Evolutionary conservation across 192 early-diverging fungal genomes (phyloP), one percentile per base, ranked within the genome.

Genomic region (Martensiomyces pterosporus): DNA sequence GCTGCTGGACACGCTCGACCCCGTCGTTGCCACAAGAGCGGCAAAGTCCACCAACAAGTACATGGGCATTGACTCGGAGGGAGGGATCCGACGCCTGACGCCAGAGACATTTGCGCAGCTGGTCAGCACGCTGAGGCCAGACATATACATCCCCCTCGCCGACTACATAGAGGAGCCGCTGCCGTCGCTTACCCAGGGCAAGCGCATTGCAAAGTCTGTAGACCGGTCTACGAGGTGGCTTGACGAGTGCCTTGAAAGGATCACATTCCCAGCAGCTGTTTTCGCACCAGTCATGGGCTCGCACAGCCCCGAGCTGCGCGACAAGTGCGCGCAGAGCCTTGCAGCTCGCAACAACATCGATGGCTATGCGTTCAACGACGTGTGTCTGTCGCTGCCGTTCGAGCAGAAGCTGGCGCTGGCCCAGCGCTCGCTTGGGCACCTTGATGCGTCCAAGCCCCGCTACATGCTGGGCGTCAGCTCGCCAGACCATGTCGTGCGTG

Each of bases 131-230:
- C 50, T 68, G 16, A 51, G 49, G 43, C 65, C 72, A 0, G 72
- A 75, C 34, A 40, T 75, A 19, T 55, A 48, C 14, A 49, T 75
- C 29, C 60, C 66, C 24, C 72, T 54, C 9, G 65, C 66, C 1
- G 72, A 75, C 45, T 64, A 64, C 33, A 37, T 75, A 16, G 60
- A 60, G 35, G 64, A 67, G 41, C 55, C 60, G 4, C 49, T 53
- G 33, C 63, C 62, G 8, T 60, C 60, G 29, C 49, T 69, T 23
- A 60, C 60, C 13, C 56, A 60, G 13, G 66, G 66, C 9, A 76
- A 70, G 47, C 66, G 76, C 40, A 54, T 66, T 9, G 34, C 52
- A 47, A 78, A 75, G 43, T 78, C 76, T 9, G 62, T 75, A 3
- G 24, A 47, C 22, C 58, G 71, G 25, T 58, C 71, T 4, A 42